A percentile compares a stretch with the other conserved stretches of the same genome.
Evolutionary conservation across 1,284 basidiomycete genomes (phyloP).

Genomic region (Cryptococcus maquisensis): DNA sequence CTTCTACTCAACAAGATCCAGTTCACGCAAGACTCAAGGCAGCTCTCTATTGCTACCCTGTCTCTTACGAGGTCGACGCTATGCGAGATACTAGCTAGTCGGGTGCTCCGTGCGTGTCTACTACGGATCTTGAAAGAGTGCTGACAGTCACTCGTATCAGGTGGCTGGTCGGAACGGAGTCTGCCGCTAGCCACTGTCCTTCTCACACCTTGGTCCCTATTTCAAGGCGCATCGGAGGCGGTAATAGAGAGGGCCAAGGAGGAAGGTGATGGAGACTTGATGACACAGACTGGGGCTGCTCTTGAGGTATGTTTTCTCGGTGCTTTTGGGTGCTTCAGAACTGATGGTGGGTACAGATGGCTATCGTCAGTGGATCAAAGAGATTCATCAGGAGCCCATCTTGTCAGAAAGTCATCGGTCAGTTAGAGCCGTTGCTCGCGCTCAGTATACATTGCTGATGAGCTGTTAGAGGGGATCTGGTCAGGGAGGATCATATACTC

Average conservation of each 20-base stretch:
- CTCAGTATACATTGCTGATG: conserved; percentile 6
- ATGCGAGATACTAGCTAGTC: conserved; percentile 84
- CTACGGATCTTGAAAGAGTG: background rate
- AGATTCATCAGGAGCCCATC: conserved; percentile 79
- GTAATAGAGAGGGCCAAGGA: conserved; percentile 62
- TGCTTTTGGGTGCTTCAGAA: background rate
- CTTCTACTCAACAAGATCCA: conserved; percentile 82
- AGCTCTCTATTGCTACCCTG: conserved; percentile 55
- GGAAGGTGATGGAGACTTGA: conserved; percentile 62
- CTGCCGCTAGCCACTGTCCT: conserved; percentile 73
- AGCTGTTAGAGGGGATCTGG: conserved; percentile 50
- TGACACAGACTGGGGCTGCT: conserved; percentile 78
- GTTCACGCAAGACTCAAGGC: conserved; percentile 67
- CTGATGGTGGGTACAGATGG: conserved; percentile 53
- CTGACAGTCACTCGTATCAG: conserved; percentile 12
- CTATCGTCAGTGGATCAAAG: conserved; percentile 77
- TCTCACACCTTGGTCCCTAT: conserved; percentile 83
- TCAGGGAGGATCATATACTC: conserved; percentile 81
- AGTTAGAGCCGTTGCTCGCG: conserved; percentile 12
- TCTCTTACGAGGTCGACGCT: conserved; percentile 71
- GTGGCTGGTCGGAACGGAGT: conserved; percentile 66
- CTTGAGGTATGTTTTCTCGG: conserved; percentile 57
- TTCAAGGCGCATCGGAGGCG: conserved; percentile 68
- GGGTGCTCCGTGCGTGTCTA: conserved; percentile 60
- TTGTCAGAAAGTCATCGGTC: conserved; percentile 77